These are phyloP conservation scores for Periglandula ipomoeae DNA, from an alignment of 2,329 filamentous ascomycete species.

Conservation along the genomic window DNA sequence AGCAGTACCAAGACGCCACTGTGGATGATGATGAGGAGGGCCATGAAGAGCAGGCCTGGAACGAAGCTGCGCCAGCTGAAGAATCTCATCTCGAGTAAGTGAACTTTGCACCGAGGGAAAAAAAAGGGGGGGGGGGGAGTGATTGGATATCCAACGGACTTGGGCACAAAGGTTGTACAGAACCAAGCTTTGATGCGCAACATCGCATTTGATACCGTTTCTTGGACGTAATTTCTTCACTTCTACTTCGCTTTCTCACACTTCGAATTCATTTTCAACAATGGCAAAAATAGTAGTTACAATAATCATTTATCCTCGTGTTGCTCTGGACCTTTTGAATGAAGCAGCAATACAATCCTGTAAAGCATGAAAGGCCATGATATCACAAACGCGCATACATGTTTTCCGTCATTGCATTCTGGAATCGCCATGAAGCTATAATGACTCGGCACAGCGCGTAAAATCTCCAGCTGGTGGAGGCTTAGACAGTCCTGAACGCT, in stretches of 20 bases:
- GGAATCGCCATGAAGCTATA: too few species aligned
- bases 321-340: too few species aligned
- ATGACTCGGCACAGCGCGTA: too few species aligned
- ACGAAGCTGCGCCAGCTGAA: slow-evolving; percentile 68
- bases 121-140: neutral
- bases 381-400: too few species aligned
- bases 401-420: too few species aligned
- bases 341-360: too few species aligned
- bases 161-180: neutral
- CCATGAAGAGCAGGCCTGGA: slow-evolving; percentile 65
- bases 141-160: neutral
- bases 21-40: slow-evolving; percentile 95
- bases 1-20: slow-evolving; percentile 99
- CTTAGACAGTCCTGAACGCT: too few species aligned
- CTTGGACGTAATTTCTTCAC: neutral
- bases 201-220: neutral
- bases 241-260: neutral
- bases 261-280: neutral
- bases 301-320: neutral
- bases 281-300: neutral
- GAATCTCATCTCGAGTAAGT: slow-evolving; percentile 18
- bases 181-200: neutral
- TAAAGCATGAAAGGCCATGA: too few species aligned
- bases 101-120: neutral
- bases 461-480: too few species aligned